Percentiles rank a stretch among this genome's conserved stretches.
These are phyloP conservation scores for Plasmodium malariae DNA, from an alignment of 169 alveolate genomes.

Conservation along the genomic window DNA sequence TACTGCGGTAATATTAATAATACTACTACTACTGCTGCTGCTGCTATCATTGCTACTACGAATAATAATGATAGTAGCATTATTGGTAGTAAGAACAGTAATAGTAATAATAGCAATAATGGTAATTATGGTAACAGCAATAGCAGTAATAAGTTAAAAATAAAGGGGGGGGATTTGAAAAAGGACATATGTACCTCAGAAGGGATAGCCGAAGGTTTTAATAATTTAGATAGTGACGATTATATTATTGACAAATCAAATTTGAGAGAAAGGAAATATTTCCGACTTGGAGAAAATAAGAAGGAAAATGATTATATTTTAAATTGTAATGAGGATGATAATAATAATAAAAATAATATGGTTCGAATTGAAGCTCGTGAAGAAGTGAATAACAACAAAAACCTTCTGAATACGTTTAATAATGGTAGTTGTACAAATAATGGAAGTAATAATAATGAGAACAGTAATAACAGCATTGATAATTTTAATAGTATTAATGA, in stretches of 20 bases:
- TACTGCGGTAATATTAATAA: background rate
- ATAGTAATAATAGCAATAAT: background rate
- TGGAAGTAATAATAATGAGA: background rate
- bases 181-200: background rate
- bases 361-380: background rate
- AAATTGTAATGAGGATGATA: background rate
- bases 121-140: background rate
- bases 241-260: background rate
- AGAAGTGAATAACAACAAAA: background rate
- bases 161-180: constrained; percentile 4
- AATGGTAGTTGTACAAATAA: background rate
- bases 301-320: background rate
- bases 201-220: background rate
- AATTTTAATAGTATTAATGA: background rate
- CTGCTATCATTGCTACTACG: background rate
- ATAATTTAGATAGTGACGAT: background rate
- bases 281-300: background rate
- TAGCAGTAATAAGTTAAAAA: constrained; percentile 11
- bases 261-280: background rate
- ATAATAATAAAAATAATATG: background rate
- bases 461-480: background rate
- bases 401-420: background rate
- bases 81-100: background rate
- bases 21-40: background rate
- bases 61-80: background rate